Percentiles rank a stretch among this genome's conserved stretches.
Conservation (phyloP, 768 basidiomycete species). For the Auricularia sp. region DNA sequence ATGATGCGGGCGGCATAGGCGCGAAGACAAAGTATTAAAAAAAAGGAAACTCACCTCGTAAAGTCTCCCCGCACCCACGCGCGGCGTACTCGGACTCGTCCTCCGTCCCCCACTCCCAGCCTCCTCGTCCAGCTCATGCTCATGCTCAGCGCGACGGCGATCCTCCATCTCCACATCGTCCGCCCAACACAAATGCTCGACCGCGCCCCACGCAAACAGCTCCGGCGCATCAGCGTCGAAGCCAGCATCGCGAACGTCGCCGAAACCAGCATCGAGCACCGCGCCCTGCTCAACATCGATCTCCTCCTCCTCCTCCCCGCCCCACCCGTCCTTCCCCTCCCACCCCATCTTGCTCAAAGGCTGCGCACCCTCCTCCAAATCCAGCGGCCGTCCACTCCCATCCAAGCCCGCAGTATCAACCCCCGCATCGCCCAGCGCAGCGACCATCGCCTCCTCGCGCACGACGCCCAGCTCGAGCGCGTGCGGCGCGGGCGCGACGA, state of each 20-base stretch:
- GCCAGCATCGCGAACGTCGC: background rate
- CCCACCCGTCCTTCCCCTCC: too few species aligned
- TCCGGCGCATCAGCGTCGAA: background rate
- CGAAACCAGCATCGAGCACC: background rate
- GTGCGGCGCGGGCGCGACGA: too few species aligned
- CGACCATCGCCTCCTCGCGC: too few species aligned
- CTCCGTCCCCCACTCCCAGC: background rate
- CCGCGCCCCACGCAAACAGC: background rate
- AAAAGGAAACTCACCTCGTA: background rate
- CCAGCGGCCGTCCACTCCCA: too few species aligned
- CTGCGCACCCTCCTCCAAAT: too few species aligned
- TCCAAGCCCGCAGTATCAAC: too few species aligned
- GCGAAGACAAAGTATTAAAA: too few species aligned
- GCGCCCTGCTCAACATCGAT: too few species aligned
- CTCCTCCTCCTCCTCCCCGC: too few species aligned
- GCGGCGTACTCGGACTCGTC: background rate
- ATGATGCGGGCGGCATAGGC: background rate
- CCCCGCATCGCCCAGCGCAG: too few species aligned
- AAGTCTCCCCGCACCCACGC: background rate
- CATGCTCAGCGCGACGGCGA: background rate
- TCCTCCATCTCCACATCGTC: background rate
- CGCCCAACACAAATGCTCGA: background rate
- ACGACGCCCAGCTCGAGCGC: too few species aligned
- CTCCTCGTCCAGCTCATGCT: background rate
- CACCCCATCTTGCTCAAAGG: too few species aligned